Base-by-base conservation (phyloP, 108 stramenopile genomes). In the Epithemia pelagica region DNA sequence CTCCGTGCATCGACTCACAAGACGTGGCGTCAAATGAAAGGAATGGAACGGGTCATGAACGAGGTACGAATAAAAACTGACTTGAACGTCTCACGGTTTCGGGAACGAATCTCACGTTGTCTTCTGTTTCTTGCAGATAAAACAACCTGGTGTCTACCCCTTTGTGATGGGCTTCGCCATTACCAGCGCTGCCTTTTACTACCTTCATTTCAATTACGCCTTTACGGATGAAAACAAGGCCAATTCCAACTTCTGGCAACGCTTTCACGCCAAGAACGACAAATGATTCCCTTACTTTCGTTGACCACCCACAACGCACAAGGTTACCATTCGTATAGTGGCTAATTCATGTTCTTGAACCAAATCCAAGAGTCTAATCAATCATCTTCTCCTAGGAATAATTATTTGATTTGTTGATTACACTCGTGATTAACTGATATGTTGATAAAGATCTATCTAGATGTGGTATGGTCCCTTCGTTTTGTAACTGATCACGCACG, bases 11-110 rank as follows among this genome's bases (percentile, higher is more conserved):
- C 88, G 26, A 76, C 74, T 15, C 74, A 78, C 76, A 78, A 78
- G 61, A 79, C 88, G 22, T 94, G 92, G 92, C 85, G 87, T 70
- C 92, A 90, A 63, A 80, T 94, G 79, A 80, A 71, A 32, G 92
- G 87, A 25, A 58, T 90, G 31, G 67, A 82, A 23, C 73, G 90
- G 28, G 70, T 87, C 59, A 67, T 79, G 46, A 87, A 94, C 62
- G 89, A 94, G 37, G 37, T 46, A 46, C 15, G 37, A 10, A 10
- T 46, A 15, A 15, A 46, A n/a, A n/a, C n/a, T n/a, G n/a, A n/a
- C n/a, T n/a, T 46, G 37, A 46, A 46, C 37, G 37, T 46, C 15
- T 46, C 37, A 10, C 15, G 37, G 5, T 46, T 15, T 46, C 15
- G 15, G 15, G 15, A 46, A 46, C 5, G 15, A 46, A 46, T 46